These are phyloP conservation scores for Candida adriatica DNA, from an alignment of 805 yeast genomes.

Conservation along the genomic window DNA sequence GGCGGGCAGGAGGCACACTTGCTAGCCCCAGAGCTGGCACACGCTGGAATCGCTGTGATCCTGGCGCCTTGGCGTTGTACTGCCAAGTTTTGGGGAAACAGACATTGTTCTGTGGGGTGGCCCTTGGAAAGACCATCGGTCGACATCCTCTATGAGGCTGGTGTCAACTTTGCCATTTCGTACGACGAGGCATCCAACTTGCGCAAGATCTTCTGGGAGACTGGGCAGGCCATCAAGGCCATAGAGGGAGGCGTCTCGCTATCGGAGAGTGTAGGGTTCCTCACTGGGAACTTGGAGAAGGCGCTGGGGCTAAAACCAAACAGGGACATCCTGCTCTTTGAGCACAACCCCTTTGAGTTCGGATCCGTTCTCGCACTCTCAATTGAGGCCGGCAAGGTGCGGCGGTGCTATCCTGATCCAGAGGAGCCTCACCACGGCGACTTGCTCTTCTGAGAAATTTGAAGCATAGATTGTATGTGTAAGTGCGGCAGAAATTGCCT, in stretches of 20 bases:
- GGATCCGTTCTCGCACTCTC: conserved; percentile 4
- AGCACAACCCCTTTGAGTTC: conserved; percentile 6
- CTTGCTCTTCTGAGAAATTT: conserved; percentile 1
- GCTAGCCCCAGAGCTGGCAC: conserved; percentile 3
- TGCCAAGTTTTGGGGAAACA: conserved; percentile 8
- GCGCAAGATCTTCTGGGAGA: conserved; percentile 5
- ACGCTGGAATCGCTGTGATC: conserved; percentile 1
- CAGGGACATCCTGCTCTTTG: conserved; percentile 3
- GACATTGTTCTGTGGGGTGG: conserved; percentile 6
- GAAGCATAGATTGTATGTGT: too few species aligned
- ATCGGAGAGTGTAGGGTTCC: conserved; percentile 1
- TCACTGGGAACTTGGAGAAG: conserved; percentile 1
- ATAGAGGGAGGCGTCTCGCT: conserved; percentile 1
- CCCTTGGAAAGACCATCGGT: conserved; percentile 6
- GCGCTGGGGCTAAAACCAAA: conserved; percentile 1
- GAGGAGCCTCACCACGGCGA: conserved; percentile 6
- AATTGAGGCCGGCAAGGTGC: conserved; percentile 1
- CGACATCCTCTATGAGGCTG: conserved; percentile 5
- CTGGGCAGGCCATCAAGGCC: conserved; percentile 4
- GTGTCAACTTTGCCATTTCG: conserved; percentile 5
- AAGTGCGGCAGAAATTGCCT: not conserved
- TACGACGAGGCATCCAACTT: conserved; percentile 3
- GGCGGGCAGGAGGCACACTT: conserved; percentile 9
- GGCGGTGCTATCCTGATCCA: conserved; percentile 5
- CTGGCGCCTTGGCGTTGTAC: conserved; percentile 7